These are phyloP conservation scores for Ceratocystis ficicola DNA, from an alignment of 2,329 filamentous ascomycete species.

Conservation along the genomic window DNA sequence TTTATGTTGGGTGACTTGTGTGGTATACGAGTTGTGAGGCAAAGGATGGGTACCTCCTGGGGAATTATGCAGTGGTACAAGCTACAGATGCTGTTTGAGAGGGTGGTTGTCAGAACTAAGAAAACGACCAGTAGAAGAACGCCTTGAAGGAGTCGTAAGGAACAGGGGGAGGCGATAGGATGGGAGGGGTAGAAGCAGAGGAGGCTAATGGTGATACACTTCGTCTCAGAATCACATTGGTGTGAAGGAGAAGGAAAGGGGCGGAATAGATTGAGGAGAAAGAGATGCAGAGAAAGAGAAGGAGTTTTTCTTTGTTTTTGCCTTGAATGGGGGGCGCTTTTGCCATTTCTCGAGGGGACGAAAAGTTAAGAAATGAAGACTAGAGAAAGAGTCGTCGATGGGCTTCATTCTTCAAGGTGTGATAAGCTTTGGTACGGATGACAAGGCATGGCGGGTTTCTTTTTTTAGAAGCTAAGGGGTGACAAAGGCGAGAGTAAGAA, in stretches of 20 bases:
- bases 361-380: not conserved
- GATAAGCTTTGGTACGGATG: not conserved
- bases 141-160: slow-evolving; percentile 9
- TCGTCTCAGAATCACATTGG: slow-evolving; percentile 8
- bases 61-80: not conserved
- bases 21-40: not conserved
- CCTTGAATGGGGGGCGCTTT: too few relatives aligned
- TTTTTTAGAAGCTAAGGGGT: slow-evolving; percentile 2
- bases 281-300: not conserved
- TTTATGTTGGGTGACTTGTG: not conserved
- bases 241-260: not conserved
- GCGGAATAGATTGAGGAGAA: not conserved
- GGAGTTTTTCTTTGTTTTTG: too few relatives aligned
- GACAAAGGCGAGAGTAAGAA: not conserved
- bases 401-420: not conserved
- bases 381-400: not conserved
- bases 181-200: not conserved
- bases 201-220: slow-evolving; percentile 1
- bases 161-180: slow-evolving; percentile 11
- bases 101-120: not conserved
- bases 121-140: not conserved
- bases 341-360: too few relatives aligned
- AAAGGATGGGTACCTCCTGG: not conserved
- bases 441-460: not conserved
- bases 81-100: not conserved